Evolutionary conservation across 148 eudicot genomes (phyloP), one percentile per base, ranked within the genome.

Genomic region (Diospyros kaki): DNA sequence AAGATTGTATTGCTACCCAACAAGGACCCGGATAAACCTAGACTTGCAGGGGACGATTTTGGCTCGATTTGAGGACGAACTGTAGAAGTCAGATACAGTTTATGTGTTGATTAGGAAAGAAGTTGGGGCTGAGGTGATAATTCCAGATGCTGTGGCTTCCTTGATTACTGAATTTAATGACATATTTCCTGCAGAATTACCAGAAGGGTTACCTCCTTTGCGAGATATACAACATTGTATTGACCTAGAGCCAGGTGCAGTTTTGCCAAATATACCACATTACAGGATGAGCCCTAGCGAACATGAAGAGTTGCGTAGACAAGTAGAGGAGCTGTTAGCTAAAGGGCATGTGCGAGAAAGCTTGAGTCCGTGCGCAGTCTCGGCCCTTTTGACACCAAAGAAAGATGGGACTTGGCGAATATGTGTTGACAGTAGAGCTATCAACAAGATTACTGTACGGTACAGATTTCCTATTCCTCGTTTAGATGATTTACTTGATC

Each of bases 341-440:
- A 54, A 55, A 15, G 63, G 62, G 0, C 9, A 48, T 8, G 44
- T 55, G 2, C 2, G 48, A 2, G 63, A 71, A 13, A 46, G 58
- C 40, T n/a, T 71, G 0, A 40, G 73, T 13, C 73, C 63, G 39
- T 71, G 28, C 39, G 73, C 48, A 4, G 73, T 71, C 43, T 50
- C 63, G 2, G 10, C 73, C 10, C 40, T 55, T 13, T 15, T 71
- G 4, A 58, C 43, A 17, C 50, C 63, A 7, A 71, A 39, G 73
- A 71, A 71, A 15, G 50, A 71, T 51, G 71, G 71, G 2, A 11
- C 71, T 13, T 52, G 60, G 73, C 0, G 73, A 3, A 69, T 69
- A 14, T 71, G 73, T 40, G 28, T 71, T 3, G 73, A 71, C 54
- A 55, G 72, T 52, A 40, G 59, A 6, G 59, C 14, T 15, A 28